Evolutionary conservation across 768 basidiomycete genomes (phyloP), one percentile per base, ranked within the genome.

Genomic region (Hypholoma sublateritium): DNA sequence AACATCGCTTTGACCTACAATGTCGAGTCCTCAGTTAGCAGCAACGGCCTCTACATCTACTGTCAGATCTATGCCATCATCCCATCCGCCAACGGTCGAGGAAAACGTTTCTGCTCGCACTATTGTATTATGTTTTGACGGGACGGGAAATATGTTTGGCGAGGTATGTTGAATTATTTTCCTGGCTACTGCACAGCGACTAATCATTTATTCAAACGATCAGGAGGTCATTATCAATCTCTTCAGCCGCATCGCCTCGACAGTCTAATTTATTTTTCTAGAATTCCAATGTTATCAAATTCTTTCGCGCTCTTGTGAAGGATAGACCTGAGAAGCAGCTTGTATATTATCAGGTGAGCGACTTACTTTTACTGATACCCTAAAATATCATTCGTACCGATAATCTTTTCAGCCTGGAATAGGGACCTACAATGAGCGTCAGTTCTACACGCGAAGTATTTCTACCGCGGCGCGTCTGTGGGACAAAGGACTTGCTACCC

Each of bases 321-420:
- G 76, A 74, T 51, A 74, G 82, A 54, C 66, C 70, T 25, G 58
- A 67, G 2, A 62, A 76, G 61, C 81, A 83, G 57, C 70, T 81
- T 72, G 77, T 78, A 4, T 83, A 83, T 58, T 83, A 83, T 56
- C 81, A 83, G 73, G 77, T 79, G 21, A 59, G 51, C 0, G 11
- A 46, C 34, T 17, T 5, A 4, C 12, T 47, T 17, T 9, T 8
- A 48, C 13, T 9, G 2, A 7, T 39, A 17, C 14, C 11, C 11
- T 12, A 17, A 8, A 9, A 19, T 16, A 14, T 22, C 24, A 39
- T 36, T 17, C 11, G 22, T 22, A 8, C 37, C 19, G n/a, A 4
- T 24, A 9, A 9, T 34, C 2, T 34, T 24, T 14, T 19, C 16
- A 59, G 58, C 53, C 58, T n/a, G 58, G 58, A 6, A 51, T 59